Conservation (phyloP, 2,329 filamentous ascomycete genomes). For the Fusarium pininemorale region DNA sequence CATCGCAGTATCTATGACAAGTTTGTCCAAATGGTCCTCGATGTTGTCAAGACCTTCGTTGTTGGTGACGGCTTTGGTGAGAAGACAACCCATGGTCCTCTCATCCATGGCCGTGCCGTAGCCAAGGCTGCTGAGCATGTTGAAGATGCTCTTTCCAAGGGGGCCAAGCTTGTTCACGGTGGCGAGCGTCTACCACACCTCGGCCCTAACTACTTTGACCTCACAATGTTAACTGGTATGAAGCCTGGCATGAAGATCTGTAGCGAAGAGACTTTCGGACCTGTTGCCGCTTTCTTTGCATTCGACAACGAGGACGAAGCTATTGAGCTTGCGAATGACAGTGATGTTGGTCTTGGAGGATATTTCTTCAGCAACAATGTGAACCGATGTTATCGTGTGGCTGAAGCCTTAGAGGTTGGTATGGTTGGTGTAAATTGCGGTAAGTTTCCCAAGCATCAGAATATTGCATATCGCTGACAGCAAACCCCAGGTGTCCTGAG, state of each 20-base stretch:
- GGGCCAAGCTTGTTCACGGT: conserved; percentile 66
- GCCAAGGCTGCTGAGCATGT: conserved; percentile 70
- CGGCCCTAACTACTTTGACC: conserved; percentile 73
- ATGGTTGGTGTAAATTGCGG: conserved; percentile 49
- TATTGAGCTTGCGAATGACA: conserved; percentile 69
- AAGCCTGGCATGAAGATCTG: conserved; percentile 72
- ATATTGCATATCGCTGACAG: conserved; percentile 19
- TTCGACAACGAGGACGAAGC: conserved; percentile 76
- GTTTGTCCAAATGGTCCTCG: conserved; percentile 60
- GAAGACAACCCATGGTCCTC: conserved; percentile 66
- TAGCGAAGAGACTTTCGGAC: conserved; percentile 76
- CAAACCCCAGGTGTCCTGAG: conserved; percentile 53
- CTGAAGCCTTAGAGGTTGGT: conserved; percentile 58
- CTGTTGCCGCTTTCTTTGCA: conserved; percentile 73
- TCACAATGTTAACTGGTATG: conserved; percentile 75
- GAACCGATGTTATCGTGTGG: conserved; percentile 52
- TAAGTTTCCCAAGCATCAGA: conserved; percentile 7
- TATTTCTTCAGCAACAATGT: conserved; percentile 71
- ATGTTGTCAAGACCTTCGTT: conserved; percentile 65
- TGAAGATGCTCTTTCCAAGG: conserved; percentile 69
- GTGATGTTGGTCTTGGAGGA: conserved; percentile 75
- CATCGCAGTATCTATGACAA: conserved; percentile 68
- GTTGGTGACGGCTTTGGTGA: conserved; percentile 65
- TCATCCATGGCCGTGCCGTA: conserved; percentile 72
- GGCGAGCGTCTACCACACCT: conserved; percentile 67